Conservation (phyloP, 371 early-diverging fungal species). For the Phascolomyces articulosus region DNA sequence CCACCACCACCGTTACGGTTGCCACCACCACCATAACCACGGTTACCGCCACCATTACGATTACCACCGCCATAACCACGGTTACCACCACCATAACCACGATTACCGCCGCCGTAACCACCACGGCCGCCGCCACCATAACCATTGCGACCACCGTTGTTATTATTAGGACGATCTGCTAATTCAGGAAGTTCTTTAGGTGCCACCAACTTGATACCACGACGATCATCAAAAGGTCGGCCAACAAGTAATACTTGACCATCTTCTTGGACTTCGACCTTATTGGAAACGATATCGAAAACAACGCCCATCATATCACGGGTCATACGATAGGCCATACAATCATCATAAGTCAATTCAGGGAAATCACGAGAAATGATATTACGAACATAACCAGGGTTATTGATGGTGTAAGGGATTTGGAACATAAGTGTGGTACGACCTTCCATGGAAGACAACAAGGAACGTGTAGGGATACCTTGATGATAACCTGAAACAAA, state of each 20-base stretch:
- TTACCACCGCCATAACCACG: conserved; percentile 22
- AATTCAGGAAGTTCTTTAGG: conserved; percentile 80
- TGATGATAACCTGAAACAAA: conserved; percentile 82
- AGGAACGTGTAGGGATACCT: conserved; percentile 79
- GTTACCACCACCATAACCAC: conserved; percentile 13
- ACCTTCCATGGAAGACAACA: conserved; percentile 83
- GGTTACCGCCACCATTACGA: conserved; percentile 16
- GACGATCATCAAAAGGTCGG: conserved; percentile 61
- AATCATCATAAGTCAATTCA: conserved; percentile 66
- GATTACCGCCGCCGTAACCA: conserved; percentile 5
- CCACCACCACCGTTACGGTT: conserved; percentile 17
- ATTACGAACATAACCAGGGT: conserved; percentile 81
- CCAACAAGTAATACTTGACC: conserved; percentile 50
- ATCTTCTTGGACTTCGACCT: conserved; percentile 60
- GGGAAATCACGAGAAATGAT: conserved; percentile 75
- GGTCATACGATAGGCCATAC: conserved; percentile 80
- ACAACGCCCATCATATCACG: conserved; percentile 82
- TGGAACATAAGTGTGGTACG: conserved; percentile 75
- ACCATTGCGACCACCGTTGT: conserved; percentile 15
- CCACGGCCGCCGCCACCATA: conserved; percentile 8
- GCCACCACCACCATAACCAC: conserved; percentile 17
- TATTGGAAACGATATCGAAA: conserved; percentile 73
- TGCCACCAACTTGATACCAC: conserved; percentile 66
- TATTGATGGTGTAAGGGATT: conserved; percentile 64
- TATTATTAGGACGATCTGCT: conserved; percentile 59